These are phyloP conservation scores for Xylaria intraflava DNA, from an alignment of 495 filamentous ascomycete genomes.

Conservation along the genomic window DNA sequence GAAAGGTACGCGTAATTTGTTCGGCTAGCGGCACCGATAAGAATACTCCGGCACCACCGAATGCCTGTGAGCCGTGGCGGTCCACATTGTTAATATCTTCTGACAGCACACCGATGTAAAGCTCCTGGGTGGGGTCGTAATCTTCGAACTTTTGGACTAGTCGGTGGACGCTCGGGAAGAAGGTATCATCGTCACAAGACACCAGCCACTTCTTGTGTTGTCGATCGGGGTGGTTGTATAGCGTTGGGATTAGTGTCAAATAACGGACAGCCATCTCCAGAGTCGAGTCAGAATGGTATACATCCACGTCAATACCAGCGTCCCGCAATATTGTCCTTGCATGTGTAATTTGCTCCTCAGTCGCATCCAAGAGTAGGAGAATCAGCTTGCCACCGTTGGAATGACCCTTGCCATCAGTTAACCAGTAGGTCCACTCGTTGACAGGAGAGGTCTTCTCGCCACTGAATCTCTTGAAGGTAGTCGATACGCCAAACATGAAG, in stretches of 20 bases:
- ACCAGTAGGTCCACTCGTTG: conserved; percentile 45
- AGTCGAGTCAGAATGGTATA: conserved; percentile 52
- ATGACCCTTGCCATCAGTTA: conserved; percentile 41
- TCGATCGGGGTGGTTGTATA: conserved; percentile 45
- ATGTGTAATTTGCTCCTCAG: conserved; percentile 36
- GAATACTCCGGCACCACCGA: conserved; percentile 68
- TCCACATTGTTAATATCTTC: conserved; percentile 64
- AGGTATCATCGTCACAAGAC: conserved; percentile 70
- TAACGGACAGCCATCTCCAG: conserved; percentile 56
- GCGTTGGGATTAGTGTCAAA: conserved; percentile 48
- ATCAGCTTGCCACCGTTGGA: conserved; percentile 46
- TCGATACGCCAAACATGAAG: conserved; percentile 45
- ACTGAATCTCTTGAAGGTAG: conserved; percentile 40
- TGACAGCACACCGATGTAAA: conserved; percentile 63
- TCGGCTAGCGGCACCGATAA: conserved; percentile 57
- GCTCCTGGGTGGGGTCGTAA: conserved; percentile 50
- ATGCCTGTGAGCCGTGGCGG: conserved; percentile 62
- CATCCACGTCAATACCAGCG: conserved; percentile 57
- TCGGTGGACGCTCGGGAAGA: conserved; percentile 59
- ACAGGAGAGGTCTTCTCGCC: conserved; percentile 37
- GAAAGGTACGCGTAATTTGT: conserved; percentile 52
- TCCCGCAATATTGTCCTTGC: conserved; percentile 33
- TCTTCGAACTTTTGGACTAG: conserved; percentile 43
- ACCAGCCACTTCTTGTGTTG: conserved; percentile 57
- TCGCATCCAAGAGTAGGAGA: conserved; percentile 37